Conservation (phyloP, 2,329 filamentous ascomycete genomes). For the Pyricularia pennisetigena region DNA sequence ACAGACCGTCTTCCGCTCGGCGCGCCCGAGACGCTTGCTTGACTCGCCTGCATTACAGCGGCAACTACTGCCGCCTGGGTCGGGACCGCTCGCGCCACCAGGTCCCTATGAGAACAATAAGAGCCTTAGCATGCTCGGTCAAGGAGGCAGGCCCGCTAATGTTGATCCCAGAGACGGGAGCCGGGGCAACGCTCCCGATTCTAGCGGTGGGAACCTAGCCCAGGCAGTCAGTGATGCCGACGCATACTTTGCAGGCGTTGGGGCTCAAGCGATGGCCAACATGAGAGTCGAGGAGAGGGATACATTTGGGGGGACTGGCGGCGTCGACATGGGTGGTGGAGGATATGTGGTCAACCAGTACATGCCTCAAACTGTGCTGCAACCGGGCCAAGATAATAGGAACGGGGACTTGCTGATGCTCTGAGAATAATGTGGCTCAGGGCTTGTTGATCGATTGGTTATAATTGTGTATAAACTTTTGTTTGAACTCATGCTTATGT, state of each 20-base stretch:
- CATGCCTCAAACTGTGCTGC: conserved; percentile 65
- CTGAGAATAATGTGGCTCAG: not conserved
- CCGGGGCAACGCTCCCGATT: conserved; percentile 4
- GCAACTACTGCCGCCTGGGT: conserved; percentile 46
- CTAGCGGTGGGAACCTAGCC: conserved; percentile 38
- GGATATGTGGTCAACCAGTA: conserved; percentile 75
- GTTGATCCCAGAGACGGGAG: conserved; percentile 31
- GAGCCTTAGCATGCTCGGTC: conserved; percentile 48
- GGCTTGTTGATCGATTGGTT: not conserved
- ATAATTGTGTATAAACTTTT: not conserved
- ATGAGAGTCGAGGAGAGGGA: conserved; percentile 59
- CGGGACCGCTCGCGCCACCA: conserved; percentile 14
- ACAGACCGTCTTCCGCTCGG: conserved; percentile 89
- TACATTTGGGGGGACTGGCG: conserved; percentile 48
- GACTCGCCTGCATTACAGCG: conserved; percentile 83
- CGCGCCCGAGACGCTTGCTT: conserved; percentile 66
- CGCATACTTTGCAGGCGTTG: conserved; percentile 66
- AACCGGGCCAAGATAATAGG: conserved; percentile 53
- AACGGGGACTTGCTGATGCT: conserved; percentile 62
- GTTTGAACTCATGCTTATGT: not conserved
- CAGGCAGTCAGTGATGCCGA: conserved; percentile 78
- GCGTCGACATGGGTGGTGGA: conserved; percentile 24
- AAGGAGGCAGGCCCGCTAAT: conserved; percentile 40
- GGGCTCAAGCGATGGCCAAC: conserved; percentile 24
- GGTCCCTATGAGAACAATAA: conserved; percentile 43